A percentile compares a stretch with the other conserved stretches of the same genome.
Evolutionary conservation across 805 yeast genomes (phyloP).

Genomic region (Saccharomycopsis capsularis): DNA sequence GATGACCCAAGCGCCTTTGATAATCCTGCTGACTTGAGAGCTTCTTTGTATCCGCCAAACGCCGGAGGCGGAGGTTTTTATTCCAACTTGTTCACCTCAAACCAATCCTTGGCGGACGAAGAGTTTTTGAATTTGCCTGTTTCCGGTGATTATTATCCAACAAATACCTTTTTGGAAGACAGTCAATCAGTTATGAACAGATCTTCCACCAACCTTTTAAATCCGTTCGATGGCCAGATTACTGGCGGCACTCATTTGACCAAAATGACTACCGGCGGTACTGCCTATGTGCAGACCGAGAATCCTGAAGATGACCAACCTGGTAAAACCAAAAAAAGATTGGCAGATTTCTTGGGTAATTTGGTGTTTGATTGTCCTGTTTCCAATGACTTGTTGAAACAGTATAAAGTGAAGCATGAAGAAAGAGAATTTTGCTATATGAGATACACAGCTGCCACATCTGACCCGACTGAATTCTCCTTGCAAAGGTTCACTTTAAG

Average conservation of each 20-base stretch:
- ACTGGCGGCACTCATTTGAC: constrained; percentile 19
- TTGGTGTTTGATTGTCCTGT: constrained; percentile 88
- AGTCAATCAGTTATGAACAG: constrained; percentile 8
- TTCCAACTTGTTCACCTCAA: constrained; percentile 18
- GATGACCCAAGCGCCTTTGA: constrained; percentile 2
- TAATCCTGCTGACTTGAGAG: constrained; percentile 19
- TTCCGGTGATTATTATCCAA: constrained; percentile 21
- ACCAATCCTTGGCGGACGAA: constrained; percentile 18
- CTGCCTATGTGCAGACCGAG: constrained; percentile 3
- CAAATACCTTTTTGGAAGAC: constrained; percentile 21
- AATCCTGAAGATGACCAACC: constrained; percentile 7
- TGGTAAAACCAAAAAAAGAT: constrained; percentile 17
- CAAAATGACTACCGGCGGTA: constrained; percentile 16
- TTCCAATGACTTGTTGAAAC: constrained; percentile 54
- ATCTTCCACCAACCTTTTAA: constrained; percentile 9
- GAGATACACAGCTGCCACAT: constrained; percentile 93
- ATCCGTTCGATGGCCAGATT: constrained; percentile 21
- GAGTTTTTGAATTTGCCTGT: constrained; percentile 20
- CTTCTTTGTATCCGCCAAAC: constrained; percentile 21
- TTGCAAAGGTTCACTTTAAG: constrained; percentile 65
- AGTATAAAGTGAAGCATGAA: constrained; percentile 34
- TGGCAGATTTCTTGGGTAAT: constrained; percentile 45
- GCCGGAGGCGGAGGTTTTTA: constrained; percentile 18
- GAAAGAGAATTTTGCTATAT: constrained; percentile 66
- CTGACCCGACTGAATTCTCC: constrained; percentile 74